These are phyloP conservation scores for Pseudisothecium myosuroides DNA, from an alignment of 225 moss, liverwort and hornwort genomes.

Conservation along the genomic window DNA sequence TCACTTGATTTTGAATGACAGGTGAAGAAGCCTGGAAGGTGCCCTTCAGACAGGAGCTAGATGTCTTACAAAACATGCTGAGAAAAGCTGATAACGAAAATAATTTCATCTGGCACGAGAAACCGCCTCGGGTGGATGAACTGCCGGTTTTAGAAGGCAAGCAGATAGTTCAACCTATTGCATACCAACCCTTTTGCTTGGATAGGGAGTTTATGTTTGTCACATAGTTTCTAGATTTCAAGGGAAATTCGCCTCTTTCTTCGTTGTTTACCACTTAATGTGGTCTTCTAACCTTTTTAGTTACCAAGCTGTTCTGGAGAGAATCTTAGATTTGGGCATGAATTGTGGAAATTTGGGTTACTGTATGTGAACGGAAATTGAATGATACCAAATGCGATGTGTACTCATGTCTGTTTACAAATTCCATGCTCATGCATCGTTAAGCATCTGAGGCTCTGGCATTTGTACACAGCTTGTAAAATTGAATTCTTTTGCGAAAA, in stretches of 20 bases:
- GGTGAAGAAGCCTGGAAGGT: conserved; percentile 86
- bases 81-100: conserved; percentile 86
- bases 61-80: conserved; percentile 51
- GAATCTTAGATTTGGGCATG: background rate
- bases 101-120: conserved; percentile 89
- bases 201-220: conserved; percentile 97
- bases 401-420: background rate
- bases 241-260: background rate
- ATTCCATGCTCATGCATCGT: background rate
- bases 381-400: background rate
- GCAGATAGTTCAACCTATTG: conserved; percentile 71
- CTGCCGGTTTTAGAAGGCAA: conserved; percentile 86
- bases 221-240: conserved; percentile 17
- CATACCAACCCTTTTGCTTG: conserved; percentile 77
- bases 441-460: background rate
- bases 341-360: background rate
- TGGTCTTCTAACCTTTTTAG: background rate
- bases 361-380: background rate
- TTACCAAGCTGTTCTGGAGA: background rate
- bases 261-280: background rate
- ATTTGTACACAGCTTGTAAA: background rate
- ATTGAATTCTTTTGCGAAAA: background rate
- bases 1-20: conserved; percentile 13
- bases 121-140: conserved; percentile 71
- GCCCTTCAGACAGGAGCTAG: conserved; percentile 71